Percentiles rank a stretch among this genome's conserved stretches.
Evolutionary conservation across 2,329 filamentous ascomycete species (phyloP).

Genomic region (Magnaporthales sp.): DNA sequence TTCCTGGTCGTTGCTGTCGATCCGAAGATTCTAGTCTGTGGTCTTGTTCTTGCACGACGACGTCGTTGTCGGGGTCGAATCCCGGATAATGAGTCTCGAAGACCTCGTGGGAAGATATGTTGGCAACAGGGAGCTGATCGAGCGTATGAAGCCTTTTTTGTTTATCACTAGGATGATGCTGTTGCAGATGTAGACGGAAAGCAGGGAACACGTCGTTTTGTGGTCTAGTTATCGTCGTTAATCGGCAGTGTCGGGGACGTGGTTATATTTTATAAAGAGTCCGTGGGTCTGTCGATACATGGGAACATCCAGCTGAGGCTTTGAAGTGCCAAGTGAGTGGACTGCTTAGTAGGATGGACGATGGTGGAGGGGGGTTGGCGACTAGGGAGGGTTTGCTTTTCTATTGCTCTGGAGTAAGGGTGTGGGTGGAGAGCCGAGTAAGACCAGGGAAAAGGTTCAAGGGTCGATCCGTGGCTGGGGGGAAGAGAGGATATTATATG

Average conservation of each 20-base stretch:
- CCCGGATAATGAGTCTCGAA: not conserved
- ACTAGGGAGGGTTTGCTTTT: no score
- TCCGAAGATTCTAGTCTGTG: not conserved
- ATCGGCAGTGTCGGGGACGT: conserved; percentile 25
- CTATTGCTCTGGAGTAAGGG: not conserved
- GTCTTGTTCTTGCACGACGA: not conserved
- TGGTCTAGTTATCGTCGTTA: conserved; percentile 17
- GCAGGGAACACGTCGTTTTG: conserved; percentile 10
- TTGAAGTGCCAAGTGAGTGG: not conserved
- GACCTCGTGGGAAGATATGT: conserved; percentile 1
- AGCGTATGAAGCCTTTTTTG: no score
- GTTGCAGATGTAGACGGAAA: not conserved
- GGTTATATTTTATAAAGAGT: conserved; percentile 15
- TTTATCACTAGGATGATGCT: not conserved
- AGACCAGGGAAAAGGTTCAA: not conserved
- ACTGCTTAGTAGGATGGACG: not conserved
- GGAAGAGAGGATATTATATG: conserved; percentile 1
- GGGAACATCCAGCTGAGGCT: conserved; percentile 7
- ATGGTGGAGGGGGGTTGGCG: not conserved
- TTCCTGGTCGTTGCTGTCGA: not conserved
- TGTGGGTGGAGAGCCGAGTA: conserved; percentile 2
- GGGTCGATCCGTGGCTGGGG: not conserved
- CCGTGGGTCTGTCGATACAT: conserved; percentile 20
- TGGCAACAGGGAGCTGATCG: not conserved
- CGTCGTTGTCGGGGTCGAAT: not conserved